Percentiles rank a stretch among this genome's conserved stretches.
Conservation (phyloP, 176 grass and related monocot species). For the Triticum dicoccoides region DNA sequence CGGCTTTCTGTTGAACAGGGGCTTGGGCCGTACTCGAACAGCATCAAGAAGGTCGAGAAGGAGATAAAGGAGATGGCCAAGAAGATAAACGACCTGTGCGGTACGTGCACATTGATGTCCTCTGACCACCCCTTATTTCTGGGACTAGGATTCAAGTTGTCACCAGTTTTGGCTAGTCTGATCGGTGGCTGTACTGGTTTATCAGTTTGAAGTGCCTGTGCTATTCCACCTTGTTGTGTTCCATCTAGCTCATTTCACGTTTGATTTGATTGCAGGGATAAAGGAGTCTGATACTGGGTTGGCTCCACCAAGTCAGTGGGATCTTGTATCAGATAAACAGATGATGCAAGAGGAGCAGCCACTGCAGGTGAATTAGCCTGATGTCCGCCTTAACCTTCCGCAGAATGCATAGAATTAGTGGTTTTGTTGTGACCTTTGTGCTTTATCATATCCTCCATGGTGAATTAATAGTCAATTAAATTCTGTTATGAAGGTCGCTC, state of each 20-base stretch:
- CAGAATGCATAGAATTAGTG: background rate
- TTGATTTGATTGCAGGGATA: conserved; percentile 52
- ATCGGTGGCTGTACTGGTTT: background rate
- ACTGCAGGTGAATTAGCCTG: conserved; percentile 46
- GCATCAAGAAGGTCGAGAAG: conserved; percentile 85
- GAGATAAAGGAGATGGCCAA: conserved; percentile 92
- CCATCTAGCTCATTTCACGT: background rate
- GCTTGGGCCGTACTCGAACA: conserved; percentile 80
- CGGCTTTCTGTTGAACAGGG: conserved; percentile 34
- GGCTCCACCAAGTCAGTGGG: conserved; percentile 92
- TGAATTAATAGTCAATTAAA: background rate
- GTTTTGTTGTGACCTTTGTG: background rate
- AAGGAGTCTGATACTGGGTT: conserved; percentile 97
- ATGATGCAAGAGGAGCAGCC: conserved; percentile 98
- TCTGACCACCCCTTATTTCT: background rate
- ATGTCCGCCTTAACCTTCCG: no score
- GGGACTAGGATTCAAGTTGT: background rate
- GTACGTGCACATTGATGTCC: conserved; percentile 8
- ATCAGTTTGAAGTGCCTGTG: background rate
- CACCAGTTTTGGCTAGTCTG: background rate
- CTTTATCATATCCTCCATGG: background rate
- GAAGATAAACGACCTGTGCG: conserved; percentile 87
- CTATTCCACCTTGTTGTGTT: background rate
- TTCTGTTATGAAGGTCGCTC: conserved; percentile 55
- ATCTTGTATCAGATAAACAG: conserved; percentile 92